phyloP scores from a whole-genome alignment of 2,329 filamentous ascomycete genomes.

The Coccinonectria pachysandricola region DNA sequence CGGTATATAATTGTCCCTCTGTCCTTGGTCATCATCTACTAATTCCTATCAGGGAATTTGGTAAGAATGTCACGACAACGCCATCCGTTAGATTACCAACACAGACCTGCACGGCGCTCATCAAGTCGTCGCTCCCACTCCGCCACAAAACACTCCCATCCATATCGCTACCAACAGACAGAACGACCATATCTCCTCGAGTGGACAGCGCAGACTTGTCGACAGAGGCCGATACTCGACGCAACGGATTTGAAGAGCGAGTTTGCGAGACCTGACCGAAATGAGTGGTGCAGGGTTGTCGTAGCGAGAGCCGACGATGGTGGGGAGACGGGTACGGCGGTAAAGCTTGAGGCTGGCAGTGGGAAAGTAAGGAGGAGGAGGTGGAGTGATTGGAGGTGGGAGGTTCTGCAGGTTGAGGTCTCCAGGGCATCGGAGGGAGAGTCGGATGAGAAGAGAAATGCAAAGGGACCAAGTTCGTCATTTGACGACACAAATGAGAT shows the following conservation, averaged over 20 bases:
- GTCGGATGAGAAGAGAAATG: not conserved
- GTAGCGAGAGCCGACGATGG: conserved; percentile 12
- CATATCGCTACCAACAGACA: not conserved
- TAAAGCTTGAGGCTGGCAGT: conserved; percentile 11
- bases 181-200: conserved; percentile 15
- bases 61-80: conserved; percentile 13
- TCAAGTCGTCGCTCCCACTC: conserved; percentile 12
- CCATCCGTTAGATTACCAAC: conserved; percentile 10
- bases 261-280: conserved; percentile 7
- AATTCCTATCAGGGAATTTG: not conserved
- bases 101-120: conserved; percentile 10
- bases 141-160: conserved; percentile 1
- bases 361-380: conserved; percentile 1
- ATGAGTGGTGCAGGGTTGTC: conserved; percentile 13
- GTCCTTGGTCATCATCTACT: not conserved
- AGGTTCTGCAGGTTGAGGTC: conserved; percentile 13
- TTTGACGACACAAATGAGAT: no score
- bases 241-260: conserved; percentile 12
- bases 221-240: conserved; percentile 9
- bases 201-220: conserved; percentile 13
- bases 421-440: not conserved
- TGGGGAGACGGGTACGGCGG: conserved; percentile 9
- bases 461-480: conserved; percentile 1
- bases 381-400: conserved; percentile 11
- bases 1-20: not conserved